These are phyloP conservation scores for Malassezia obtusa DNA, from an alignment of 1,284 basidiomycete genomes.

Conservation along the genomic window DNA sequence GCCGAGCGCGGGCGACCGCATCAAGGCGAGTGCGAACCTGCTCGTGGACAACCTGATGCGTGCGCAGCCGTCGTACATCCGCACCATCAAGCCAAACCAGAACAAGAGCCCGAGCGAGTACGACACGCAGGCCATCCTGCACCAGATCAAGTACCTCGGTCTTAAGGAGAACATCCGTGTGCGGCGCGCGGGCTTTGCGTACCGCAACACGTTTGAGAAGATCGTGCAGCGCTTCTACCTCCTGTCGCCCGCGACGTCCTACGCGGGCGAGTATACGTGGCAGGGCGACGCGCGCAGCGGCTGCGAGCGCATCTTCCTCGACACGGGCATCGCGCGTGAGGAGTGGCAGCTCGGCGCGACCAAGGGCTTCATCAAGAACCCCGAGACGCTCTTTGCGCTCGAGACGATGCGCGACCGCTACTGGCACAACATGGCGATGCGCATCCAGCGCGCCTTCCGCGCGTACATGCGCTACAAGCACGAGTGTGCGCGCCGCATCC, in stretches of 20 bases:
- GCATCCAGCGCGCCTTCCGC: constrained; percentile 92
- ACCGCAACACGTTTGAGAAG: constrained; percentile 94
- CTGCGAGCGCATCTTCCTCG: constrained; percentile 82
- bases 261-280: constrained; percentile 98
- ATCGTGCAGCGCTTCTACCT: constrained; percentile 88
- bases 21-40: constrained; percentile 80
- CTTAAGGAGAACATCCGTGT: constrained; percentile 97
- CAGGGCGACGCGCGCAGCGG: constrained; percentile 78
- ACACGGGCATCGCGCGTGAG: constrained; percentile 87
- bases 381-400: constrained; percentile 93
- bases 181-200: constrained; percentile 91
- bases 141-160: constrained; percentile 98
- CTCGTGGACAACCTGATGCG: constrained; percentile 93
- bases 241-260: constrained; percentile 85
- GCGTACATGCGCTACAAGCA: constrained; percentile 91
- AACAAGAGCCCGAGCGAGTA: constrained; percentile 87
- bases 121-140: constrained; percentile 83
- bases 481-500: constrained; percentile 88
- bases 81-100: constrained; percentile 98
- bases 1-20: constrained; percentile 94
- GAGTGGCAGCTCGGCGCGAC: constrained; percentile 99
- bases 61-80: constrained; percentile 93
- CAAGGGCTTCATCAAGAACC: constrained; percentile 99
- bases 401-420: constrained; percentile 98
- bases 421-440: constrained; percentile 98